These are phyloP conservation scores for Neurospora sublineolata DNA, from an alignment of 495 filamentous ascomycete genomes.

Conservation along the genomic window DNA sequence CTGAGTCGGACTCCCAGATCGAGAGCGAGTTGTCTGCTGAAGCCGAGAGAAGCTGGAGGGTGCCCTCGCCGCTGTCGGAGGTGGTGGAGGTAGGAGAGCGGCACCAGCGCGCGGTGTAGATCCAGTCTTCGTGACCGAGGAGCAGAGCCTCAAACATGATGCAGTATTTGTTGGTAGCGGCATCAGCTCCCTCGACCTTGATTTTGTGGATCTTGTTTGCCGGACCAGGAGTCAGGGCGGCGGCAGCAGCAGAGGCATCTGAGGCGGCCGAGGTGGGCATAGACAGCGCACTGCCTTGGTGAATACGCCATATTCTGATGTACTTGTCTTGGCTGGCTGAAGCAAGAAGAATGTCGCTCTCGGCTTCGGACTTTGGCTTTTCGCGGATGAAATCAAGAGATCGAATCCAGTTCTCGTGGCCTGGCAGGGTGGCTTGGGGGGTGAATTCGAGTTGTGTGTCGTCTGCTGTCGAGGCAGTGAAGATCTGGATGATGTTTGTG, in stretches of 20 bases:
- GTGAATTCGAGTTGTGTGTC: slow-evolving; percentile 40
- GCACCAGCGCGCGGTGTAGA: slow-evolving; percentile 76
- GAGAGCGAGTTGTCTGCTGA: slow-evolving; percentile 92
- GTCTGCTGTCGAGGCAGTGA: slow-evolving; percentile 37
- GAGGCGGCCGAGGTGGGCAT: slow-evolving; percentile 28
- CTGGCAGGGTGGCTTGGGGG: slow-evolving; percentile 67
- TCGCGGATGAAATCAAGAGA: slow-evolving; percentile 68
- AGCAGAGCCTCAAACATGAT: slow-evolving; percentile 91
- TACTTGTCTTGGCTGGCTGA: slow-evolving; percentile 98
- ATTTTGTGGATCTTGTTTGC: slow-evolving; percentile 73
- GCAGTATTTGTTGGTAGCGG: slow-evolving; percentile 42
- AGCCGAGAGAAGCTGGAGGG: slow-evolving; percentile 69
- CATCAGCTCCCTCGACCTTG: slow-evolving; percentile 25
- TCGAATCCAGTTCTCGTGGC: slow-evolving; percentile 92
- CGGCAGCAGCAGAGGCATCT: slow-evolving; percentile 25
- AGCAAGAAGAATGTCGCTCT: slow-evolving; percentile 67
- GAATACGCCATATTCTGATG: slow-evolving; percentile 84
- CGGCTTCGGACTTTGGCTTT: slow-evolving; percentile 30
- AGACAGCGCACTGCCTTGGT: slow-evolving; percentile 53
- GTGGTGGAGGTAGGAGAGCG: slow-evolving; percentile 26
- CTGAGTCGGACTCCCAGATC: slow-evolving; percentile 75
- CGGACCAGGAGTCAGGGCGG: slow-evolving; percentile 43
- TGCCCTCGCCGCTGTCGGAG: slow-evolving; percentile 16
- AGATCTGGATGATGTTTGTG: slow-evolving; percentile 64
- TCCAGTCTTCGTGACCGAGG: slow-evolving; percentile 96